Evolutionary conservation across 257 asterid species (phyloP).

Genomic region (Craterostigma plantagineum): DNA sequence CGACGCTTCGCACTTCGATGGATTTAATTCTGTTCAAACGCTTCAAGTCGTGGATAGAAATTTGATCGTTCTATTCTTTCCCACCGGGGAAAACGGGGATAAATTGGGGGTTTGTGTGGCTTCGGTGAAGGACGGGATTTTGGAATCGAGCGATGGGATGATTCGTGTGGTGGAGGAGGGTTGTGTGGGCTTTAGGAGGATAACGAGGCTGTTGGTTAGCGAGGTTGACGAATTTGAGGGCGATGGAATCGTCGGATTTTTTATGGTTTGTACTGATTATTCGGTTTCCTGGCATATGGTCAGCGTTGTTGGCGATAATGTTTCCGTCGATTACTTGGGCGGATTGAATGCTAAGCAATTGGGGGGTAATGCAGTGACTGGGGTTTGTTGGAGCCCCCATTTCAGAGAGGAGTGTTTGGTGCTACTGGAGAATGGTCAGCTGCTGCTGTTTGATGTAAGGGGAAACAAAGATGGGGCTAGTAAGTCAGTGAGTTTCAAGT

Average conservation of each 20-base stretch:
- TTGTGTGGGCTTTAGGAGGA: slow-evolving; percentile 18
- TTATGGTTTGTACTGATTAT: slow-evolving; percentile 45
- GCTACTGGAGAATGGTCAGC: slow-evolving; percentile 49
- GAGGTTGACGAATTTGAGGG: neutral
- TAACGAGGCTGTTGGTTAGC: slow-evolving; percentile 15
- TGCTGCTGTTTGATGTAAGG: slow-evolving; percentile 44
- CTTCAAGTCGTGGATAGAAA: slow-evolving; percentile 20
- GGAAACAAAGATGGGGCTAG: neutral
- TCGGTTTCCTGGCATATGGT: slow-evolving; percentile 50
- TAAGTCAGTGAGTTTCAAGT: slow-evolving; percentile 10
- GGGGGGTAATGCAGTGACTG: slow-evolving; percentile 23
- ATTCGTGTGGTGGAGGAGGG: slow-evolving; percentile 18
- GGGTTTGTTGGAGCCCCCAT: slow-evolving; percentile 83
- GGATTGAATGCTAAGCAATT: slow-evolving; percentile 19
- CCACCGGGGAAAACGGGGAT: slow-evolving; percentile 49
- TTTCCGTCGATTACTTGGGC: slow-evolving; percentile 32
- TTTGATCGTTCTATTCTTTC: slow-evolving; percentile 28
- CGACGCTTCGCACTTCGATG: slow-evolving; percentile 20
- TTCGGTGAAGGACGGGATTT: slow-evolving; percentile 17
- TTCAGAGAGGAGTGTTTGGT: slow-evolving; percentile 52
- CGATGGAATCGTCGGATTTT: slow-evolving; percentile 19
- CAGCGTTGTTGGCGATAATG: slow-evolving; percentile 10
- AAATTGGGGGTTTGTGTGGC: slow-evolving; percentile 40
- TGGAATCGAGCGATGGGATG: slow-evolving; percentile 5
- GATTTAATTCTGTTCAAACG: slow-evolving; percentile 37